Evolutionary conservation across 176 grass and related monocot species (phyloP), one percentile per base, ranked within the genome.

Genomic region (Bonia amplexicaulis): DNA sequence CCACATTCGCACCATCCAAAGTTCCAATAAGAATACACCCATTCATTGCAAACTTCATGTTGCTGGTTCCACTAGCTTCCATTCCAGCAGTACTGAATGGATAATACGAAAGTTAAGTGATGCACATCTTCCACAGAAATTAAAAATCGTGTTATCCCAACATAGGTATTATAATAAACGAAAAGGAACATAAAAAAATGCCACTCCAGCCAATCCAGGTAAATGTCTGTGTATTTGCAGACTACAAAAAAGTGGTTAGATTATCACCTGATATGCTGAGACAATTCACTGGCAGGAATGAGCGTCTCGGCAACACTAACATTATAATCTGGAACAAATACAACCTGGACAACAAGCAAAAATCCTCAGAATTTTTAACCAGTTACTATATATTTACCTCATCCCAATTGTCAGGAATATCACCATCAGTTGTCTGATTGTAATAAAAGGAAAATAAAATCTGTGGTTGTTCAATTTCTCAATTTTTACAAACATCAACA

Each of bases 1-100:
- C 96, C 20, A 99, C 96, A 86, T 99, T 99, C 3, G 96, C 96
- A 73, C 96, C 96, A 83, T 99, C 96, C 81, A 99, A 87, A 83
- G 91, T 99, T 88, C 96, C 96, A 81, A 99, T 99, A 69, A 96
- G 86, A 66, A 96, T 41, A 66, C 96, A 99, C 1, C 96, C 96
- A 73, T 99, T 96, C 96, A 96, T 96, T 41, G 90, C 70, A 86
- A 96, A 99, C 79, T 99, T 99, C 96, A 99, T 99, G 78, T 99
- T 99, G 77, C 96, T 99, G 60, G 96, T 99, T 55, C 96, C 96
- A 88, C 96, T 99, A 70, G 96, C 96, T 82, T 99, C 96, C 96
- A 99, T 99, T 69, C 96, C 96, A 89, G 96, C 93, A 58, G 96
- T 99, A 83, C 96, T 98, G 79, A 69, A 59, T 57, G 70, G 76